Percentiles rank a stretch among this genome's conserved stretches.
Evolutionary conservation across 2,329 filamentous ascomycete species (phyloP).

Genomic region (Scedosporium minutisporum): DNA sequence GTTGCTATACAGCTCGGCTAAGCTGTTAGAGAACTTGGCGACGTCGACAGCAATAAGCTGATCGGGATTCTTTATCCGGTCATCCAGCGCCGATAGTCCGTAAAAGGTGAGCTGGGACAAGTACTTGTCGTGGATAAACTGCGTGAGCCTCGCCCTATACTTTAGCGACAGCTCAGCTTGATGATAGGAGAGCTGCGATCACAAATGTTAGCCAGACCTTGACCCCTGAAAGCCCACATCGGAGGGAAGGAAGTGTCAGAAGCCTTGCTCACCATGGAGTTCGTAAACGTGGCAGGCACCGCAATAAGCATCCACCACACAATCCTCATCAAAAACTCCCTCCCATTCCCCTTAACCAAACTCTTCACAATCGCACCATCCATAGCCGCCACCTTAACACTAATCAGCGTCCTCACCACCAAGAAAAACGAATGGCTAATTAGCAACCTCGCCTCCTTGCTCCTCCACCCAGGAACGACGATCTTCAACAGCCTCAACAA

Average conservation of each 20-base stretch:
- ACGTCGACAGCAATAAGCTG: conserved; percentile 96
- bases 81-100: conserved; percentile 86
- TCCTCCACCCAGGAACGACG: conserved; percentile 82
- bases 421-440: conserved; percentile 90
- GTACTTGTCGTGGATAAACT: conserved; percentile 90
- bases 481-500: conserved; percentile 72
- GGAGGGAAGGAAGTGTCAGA: no score
- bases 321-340: conserved; percentile 78
- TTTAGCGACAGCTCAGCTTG: conserved; percentile 89
- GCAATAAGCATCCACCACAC: conserved; percentile 99
- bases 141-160: conserved; percentile 88
- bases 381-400: conserved; percentile 90
- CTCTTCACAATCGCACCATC: conserved; percentile 90
- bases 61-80: conserved; percentile 96
- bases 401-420: conserved; percentile 82
- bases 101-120: conserved; percentile 98
- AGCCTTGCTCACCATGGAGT: conserved; percentile 71
- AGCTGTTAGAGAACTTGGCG: conserved; percentile 87
- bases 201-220: not conserved
- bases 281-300: conserved; percentile 92
- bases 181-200: conserved; percentile 80
- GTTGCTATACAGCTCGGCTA: conserved; percentile 93
- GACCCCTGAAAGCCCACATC: not conserved
- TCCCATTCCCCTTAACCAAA: conserved; percentile 81
- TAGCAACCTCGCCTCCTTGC: conserved; percentile 76